phyloP scores from a whole-genome alignment of 75 land plant species.

The Picea glauca region DNA sequence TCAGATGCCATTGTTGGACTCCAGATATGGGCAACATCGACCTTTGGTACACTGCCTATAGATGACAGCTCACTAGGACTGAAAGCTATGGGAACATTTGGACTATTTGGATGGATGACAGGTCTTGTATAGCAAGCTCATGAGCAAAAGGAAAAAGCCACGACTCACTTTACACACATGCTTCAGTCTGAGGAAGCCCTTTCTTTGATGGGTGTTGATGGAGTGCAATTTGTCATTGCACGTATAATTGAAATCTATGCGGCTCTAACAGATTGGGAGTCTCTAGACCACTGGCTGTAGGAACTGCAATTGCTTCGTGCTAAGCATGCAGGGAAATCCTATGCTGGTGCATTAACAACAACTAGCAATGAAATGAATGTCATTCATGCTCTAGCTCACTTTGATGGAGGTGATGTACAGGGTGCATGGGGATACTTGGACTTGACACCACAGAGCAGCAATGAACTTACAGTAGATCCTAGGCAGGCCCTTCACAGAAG shows the following conservation, averaged over 20 bases:
- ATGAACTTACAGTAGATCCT: slow-evolving; percentile 88
- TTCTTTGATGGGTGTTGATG: slow-evolving; percentile 76
- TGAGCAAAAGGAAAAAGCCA: slow-evolving; percentile 90
- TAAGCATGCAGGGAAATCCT: slow-evolving; percentile 87
- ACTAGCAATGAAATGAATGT: slow-evolving; percentile 98
- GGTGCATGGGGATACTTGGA: slow-evolving; percentile 88
- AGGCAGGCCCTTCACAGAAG: slow-evolving; percentile 85
- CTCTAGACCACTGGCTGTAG: slow-evolving; percentile 81
- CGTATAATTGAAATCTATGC: slow-evolving; percentile 85
- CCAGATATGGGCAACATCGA: slow-evolving; percentile 61
- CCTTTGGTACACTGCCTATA: slow-evolving; percentile 60
- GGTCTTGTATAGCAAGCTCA: slow-evolving; percentile 83
- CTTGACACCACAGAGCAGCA: slow-evolving; percentile 96
- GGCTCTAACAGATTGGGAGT: slow-evolving; percentile 90
- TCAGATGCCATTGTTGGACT: slow-evolving; percentile 73
- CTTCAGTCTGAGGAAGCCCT: slow-evolving; percentile 84
- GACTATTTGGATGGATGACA: slow-evolving; percentile 75
- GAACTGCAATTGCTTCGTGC: slow-evolving; percentile 90
- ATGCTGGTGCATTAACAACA: slow-evolving; percentile 90
- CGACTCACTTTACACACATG: slow-evolving; percentile 69
- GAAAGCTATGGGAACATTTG: slow-evolving; percentile 19
- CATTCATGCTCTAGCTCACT: slow-evolving; percentile 85
- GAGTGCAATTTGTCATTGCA: slow-evolving; percentile 84
- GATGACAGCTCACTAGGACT: slow-evolving; percentile 40
- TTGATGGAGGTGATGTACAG: slow-evolving; percentile 85